Evolutionary conservation across 2,329 filamentous ascomycete genomes (phyloP).

Genomic region (Diaporthe capsici): DNA sequence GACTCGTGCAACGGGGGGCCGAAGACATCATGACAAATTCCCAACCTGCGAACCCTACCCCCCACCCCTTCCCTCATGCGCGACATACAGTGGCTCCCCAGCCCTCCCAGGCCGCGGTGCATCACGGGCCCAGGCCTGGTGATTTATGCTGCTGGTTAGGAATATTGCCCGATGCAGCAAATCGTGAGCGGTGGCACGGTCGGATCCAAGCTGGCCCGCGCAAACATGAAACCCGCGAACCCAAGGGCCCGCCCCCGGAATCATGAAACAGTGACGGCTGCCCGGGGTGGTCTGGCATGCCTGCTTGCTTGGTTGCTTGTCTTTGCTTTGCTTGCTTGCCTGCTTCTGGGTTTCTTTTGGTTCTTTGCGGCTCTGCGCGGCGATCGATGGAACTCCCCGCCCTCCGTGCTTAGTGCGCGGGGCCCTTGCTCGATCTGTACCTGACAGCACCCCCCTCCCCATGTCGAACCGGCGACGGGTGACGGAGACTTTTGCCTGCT

Average conservation of each 20-base stretch:
- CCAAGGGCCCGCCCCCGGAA: slow-evolving; percentile 16
- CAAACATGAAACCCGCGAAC: slow-evolving; percentile 31
- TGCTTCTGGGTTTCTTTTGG: neutral
- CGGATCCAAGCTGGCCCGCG: slow-evolving; percentile 29
- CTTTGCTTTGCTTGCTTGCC: neutral
- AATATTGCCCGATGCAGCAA: slow-evolving; percentile 28
- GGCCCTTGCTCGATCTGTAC: slow-evolving; percentile 5
- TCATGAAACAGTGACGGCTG: slow-evolving; percentile 33
- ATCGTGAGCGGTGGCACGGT: slow-evolving; percentile 25
- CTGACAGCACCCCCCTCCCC: slow-evolving; percentile 9
- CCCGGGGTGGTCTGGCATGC: neutral
- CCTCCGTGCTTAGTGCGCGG: neutral
- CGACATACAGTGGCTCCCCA: neutral
- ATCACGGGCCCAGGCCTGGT: slow-evolving; percentile 18
- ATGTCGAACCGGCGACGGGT: neutral
- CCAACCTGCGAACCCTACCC: neutral
- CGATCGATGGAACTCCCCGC: slow-evolving; percentile 24
- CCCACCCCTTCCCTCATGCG: neutral
- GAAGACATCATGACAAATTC: slow-evolving; percentile 23
- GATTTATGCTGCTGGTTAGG: slow-evolving; percentile 3
- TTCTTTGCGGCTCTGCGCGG: slow-evolving; percentile 18
- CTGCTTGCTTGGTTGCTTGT: neutral
- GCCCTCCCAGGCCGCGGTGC: neutral
- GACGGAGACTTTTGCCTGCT: neutral
- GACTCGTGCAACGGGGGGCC: neutral